These are phyloP conservation scores for Blastomyces gilchristii DNA, from an alignment of 2,329 filamentous ascomycete species.

Conservation along the genomic window DNA sequence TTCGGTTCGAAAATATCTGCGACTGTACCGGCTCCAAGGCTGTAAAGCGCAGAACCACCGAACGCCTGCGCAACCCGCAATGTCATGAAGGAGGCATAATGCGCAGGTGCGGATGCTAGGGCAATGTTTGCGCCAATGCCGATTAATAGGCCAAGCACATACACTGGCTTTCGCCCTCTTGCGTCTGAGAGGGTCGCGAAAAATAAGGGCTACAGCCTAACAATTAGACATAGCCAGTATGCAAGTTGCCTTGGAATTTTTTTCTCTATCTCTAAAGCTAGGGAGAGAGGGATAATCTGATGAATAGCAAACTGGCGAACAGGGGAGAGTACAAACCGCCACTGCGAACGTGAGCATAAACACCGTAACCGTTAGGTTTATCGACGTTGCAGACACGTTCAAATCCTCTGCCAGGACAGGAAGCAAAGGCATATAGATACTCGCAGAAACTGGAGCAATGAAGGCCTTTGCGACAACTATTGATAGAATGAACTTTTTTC, in stretches of 20 bases:
- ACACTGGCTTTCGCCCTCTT: conserved; percentile 33
- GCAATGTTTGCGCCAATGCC: conserved; percentile 34
- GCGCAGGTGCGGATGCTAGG: conserved; percentile 31
- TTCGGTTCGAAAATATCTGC: conserved; percentile 35
- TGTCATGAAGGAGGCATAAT: conserved; percentile 31
- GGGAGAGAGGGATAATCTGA: not conserved
- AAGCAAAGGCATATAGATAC: conserved; percentile 37
- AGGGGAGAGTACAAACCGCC: not conserved
- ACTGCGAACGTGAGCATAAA: conserved; percentile 39
- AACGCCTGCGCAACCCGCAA: conserved; percentile 37
- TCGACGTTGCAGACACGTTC: conserved; percentile 25
- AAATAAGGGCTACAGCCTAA: conserved; percentile 28
- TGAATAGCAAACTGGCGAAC: not conserved
- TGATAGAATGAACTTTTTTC: conserved; percentile 30
- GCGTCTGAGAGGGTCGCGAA: conserved; percentile 34
- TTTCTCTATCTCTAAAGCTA: no score
- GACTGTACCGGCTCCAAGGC: conserved; percentile 35
- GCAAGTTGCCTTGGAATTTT: not conserved
- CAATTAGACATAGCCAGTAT: not conserved
- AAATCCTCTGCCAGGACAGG: conserved; percentile 32
- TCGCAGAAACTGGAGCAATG: conserved; percentile 36
- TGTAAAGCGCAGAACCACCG: conserved; percentile 32
- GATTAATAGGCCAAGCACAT: conserved; percentile 32
- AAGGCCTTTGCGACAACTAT: conserved; percentile 35
- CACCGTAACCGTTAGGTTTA: conserved; percentile 38